A percentile compares a stretch with the other conserved stretches of the same genome.
Evolutionary conservation across 73 alveolate species (phyloP).

Genomic region (Durusdinium trenchii): DNA sequence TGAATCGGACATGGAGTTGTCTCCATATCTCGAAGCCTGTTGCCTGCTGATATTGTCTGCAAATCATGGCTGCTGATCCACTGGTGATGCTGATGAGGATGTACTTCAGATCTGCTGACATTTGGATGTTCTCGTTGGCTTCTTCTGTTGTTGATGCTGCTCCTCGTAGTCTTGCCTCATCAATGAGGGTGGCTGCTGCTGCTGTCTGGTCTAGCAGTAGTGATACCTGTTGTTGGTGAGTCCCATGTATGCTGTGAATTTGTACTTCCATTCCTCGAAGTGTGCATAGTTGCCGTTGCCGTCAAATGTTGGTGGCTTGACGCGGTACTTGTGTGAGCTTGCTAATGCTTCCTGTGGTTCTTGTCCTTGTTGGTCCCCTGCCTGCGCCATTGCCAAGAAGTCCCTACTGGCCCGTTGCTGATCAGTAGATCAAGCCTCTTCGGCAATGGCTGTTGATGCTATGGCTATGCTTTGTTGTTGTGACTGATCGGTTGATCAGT

Average conservation of each 20-base stretch:
- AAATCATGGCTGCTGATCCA: constrained; percentile 10
- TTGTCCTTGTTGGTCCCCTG: too few relatives aligned
- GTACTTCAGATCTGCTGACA: not conserved
- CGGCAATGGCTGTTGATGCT: too few relatives aligned
- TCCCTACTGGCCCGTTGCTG: too few relatives aligned
- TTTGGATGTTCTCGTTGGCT: not conserved
- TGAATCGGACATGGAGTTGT: not conserved
- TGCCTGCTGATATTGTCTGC: not conserved
- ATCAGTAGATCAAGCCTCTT: too few relatives aligned
- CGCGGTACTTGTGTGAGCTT: too few relatives aligned
- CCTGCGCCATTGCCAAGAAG: too few relatives aligned
- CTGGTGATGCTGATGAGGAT: not conserved
- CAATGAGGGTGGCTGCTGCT: not conserved
- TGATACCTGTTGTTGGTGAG: not conserved
- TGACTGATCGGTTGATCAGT: too few relatives aligned
- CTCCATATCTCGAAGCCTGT: not conserved
- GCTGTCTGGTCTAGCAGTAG: not conserved
- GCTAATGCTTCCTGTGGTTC: too few relatives aligned
- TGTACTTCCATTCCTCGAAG: too few relatives aligned
- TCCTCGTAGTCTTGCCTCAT: not conserved
- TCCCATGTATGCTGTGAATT: constrained; percentile 18
- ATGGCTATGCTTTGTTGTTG: too few relatives aligned
- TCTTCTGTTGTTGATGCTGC: not conserved
- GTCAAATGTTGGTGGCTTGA: too few relatives aligned
- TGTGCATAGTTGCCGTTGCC: too few relatives aligned